Percentiles rank a stretch among this genome's conserved stretches.
These are phyloP conservation scores for Phytophthora pistaciae DNA, from an alignment of 352 stramenopile species.

Conservation along the genomic window DNA sequence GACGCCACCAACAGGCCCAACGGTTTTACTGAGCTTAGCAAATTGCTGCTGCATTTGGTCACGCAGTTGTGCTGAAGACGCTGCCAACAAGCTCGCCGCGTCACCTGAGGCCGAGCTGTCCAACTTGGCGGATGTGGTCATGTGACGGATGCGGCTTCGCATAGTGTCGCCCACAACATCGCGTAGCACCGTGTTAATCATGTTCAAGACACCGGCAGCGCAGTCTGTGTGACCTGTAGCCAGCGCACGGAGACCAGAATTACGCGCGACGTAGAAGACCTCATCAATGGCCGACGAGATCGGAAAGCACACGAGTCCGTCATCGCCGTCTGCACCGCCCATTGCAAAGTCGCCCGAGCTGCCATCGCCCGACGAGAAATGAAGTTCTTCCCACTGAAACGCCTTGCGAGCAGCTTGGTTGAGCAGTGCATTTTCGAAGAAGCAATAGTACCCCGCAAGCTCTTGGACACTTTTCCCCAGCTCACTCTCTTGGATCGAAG, in stretches of 20 bases:
- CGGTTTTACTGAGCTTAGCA: conserved; percentile 88
- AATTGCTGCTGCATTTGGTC: conserved; percentile 89
- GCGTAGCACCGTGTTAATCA: conserved; percentile 87
- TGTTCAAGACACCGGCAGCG: conserved; percentile 84
- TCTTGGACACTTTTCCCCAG: conserved; percentile 86
- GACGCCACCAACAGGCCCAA: conserved; percentile 49
- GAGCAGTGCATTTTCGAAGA: conserved; percentile 86
- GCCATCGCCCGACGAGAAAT: conserved; percentile 53
- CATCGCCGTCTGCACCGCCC: conserved; percentile 14
- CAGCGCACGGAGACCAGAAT: conserved; percentile 81
- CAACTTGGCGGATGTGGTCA: conserved; percentile 70
- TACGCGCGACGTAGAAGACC: conserved; percentile 88
- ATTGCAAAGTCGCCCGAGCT: conserved; percentile 8
- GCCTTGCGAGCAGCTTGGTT: conserved; percentile 81
- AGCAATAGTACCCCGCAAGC: conserved; percentile 87
- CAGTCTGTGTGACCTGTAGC: conserved; percentile 87
- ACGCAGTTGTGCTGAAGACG: conserved; percentile 75
- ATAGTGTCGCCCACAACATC: conserved; percentile 84
- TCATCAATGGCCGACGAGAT: conserved; percentile 90
- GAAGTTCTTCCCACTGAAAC: conserved; percentile 89
- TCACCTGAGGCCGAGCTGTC: conserved; percentile 50
- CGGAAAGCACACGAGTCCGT: conserved; percentile 63
- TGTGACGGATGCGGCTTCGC: conserved; percentile 79
- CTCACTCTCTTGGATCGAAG: conserved; percentile 75
- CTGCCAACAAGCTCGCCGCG: conserved; percentile 51